Base-by-base conservation (phyloP, 2,329 filamentous ascomycete species). In the Botrytis fragariae region DNA sequence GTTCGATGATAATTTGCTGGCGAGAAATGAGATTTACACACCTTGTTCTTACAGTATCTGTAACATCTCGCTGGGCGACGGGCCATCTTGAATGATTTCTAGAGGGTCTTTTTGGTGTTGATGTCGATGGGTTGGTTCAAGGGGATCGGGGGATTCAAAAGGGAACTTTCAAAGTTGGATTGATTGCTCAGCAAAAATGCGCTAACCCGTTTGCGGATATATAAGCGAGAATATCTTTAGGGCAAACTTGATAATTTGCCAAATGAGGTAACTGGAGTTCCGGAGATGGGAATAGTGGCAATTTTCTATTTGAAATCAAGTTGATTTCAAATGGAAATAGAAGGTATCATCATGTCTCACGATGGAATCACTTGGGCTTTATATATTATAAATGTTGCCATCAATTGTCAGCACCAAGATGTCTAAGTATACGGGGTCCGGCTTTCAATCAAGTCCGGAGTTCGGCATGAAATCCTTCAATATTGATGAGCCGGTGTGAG, bases 31-130 rank as follows among this genome's bases (percentile, higher is more conserved):
- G 51, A 72, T 65, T 60, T 71, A 86, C 92, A 87, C 85, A 97
- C 94, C 94, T 98, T 98, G 92, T 98, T 99, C 94, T 99, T 99
- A 95, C 96, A 99, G 93, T 99, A 99, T 85, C 96, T 92, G 91
- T 97, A 99, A 90, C 96, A 99, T 90, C 96, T 93, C 84, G 96
- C 96, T 84, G 96, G 96, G 93, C 96, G 94, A 87, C 96, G 94
- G 84, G 96, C 96, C 96, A 99, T 99, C 89, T 92, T 95, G 92
- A 91, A 90, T 87, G 88, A 87, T 86, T 89, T 87, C 83, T 77
- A 82, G 81, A 79, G 82, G 80, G 79, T 84, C 82, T 82, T 83
- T 84, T 83, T 85, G 84, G 84, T 85, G 83, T 85, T 83, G 80
- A 79, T 82, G 79, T 76, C 78, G 77, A 75, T 68, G 76, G 76